Evolutionary conservation across 441 rosid genomes (phyloP), one percentile per base, ranked within the genome.

Genomic region (Populus hybrid): DNA sequence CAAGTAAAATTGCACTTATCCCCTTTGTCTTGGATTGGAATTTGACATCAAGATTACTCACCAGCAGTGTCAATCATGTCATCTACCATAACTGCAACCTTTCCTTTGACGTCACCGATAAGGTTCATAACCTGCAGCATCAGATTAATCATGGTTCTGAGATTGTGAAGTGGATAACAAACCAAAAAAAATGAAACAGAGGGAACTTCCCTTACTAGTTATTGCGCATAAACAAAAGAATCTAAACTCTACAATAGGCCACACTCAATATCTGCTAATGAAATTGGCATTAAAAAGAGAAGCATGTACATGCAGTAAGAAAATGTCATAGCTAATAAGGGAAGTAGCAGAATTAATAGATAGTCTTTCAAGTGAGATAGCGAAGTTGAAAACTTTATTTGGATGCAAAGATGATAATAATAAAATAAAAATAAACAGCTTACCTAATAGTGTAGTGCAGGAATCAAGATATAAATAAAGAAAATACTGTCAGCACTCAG

Each of bases 61-160:
- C 98, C 97, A 81, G 97, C 98, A 20, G 98, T 94, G 83, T 94
- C 97, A 73, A 94, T 94, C 94, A 94, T 94, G 84, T 94, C 98
- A 88, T 94, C 98, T 81, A 94, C 93, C 95, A 94, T 90, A 66
- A 94, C 94, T 50, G 97, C 98, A 63, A 92, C 97, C 82, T 92
- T 94, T 46, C 98, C 98, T 83, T 81, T 90, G 35, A 94, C 95
- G 68, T 92, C 95, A 70, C 98, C 97, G 42, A 94, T 92, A 64
- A 94, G 91, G 81, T 94, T 94, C 98, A 94, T 94, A 77, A 92
- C 97, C 98, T 93, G 85, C 69, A 78, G 78, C 64, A 70, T 71
- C 73, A 73, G 40, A 23, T 66, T 67, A 69, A 63, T 28, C 78
- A 63, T 23, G 9, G 75, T 40, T 36, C 35, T 50, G 11, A 32